A percentile compares a stretch with the other conserved stretches of the same genome.
Conservation (phyloP, 1,139 yeast genomes). For the Sugiyamaella neomexicana region DNA sequence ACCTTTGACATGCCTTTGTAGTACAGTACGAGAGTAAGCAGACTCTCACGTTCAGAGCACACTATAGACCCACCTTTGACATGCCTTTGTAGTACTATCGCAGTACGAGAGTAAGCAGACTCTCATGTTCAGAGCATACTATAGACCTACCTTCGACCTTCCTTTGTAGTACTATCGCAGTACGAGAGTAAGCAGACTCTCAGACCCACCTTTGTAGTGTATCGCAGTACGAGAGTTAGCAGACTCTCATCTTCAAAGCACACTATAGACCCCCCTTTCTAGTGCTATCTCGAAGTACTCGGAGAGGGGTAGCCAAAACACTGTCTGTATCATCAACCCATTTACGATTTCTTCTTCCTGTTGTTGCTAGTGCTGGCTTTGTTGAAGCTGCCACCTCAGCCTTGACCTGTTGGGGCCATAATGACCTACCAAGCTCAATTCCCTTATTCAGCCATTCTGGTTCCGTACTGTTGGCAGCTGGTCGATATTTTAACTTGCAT, state of each 20-base stretch:
- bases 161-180: no score
- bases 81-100: no score
- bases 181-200: no score
- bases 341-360: constrained; percentile 20
- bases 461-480: constrained; percentile 40
- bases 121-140: no score
- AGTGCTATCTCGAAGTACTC: constrained; percentile 31
- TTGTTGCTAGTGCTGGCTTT: constrained; percentile 22
- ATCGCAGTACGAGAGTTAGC: no score
- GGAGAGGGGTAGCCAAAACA: constrained; percentile 30
- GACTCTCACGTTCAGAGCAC: no score
- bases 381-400: constrained; percentile 26
- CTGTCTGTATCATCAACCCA: constrained; percentile 12
- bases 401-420: constrained; percentile 53
- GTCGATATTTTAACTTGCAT: constrained; percentile 66
- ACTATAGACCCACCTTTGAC: not conserved
- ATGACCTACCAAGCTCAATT: constrained; percentile 62
- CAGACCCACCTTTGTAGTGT: no score
- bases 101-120: no score
- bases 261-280: constrained; percentile 1
- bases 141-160: not conserved
- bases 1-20: no score
- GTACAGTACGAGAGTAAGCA: no score
- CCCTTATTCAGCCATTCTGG: constrained; percentile 67
- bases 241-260: no score